phyloP scores from a whole-genome alignment of 2,329 filamentous ascomycete species.

The Fonsecaea multimorphosa region DNA sequence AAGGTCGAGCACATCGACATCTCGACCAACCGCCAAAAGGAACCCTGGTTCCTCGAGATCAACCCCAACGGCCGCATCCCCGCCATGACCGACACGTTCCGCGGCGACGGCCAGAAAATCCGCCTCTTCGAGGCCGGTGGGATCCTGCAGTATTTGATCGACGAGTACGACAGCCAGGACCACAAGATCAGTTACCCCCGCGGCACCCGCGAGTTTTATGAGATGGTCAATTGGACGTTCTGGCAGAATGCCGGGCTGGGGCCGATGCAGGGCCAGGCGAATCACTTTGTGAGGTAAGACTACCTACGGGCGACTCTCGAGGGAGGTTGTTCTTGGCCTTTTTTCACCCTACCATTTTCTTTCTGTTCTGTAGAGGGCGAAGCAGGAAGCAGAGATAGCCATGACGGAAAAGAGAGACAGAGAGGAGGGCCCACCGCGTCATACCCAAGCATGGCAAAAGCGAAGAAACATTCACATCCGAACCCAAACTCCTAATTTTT shows the following conservation, averaged over 20 bases:
- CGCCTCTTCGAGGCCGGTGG: slow-evolving; percentile 81
- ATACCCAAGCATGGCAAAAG: too few species aligned
- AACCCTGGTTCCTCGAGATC: slow-evolving; percentile 86
- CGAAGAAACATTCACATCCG: too few species aligned
- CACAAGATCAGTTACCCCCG: slow-evolving; percentile 81
- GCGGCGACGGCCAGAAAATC: slow-evolving; percentile 56
- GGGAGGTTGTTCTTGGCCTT: too few species aligned
- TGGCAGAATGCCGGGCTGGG: slow-evolving; percentile 82
- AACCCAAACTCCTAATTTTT: too few species aligned
- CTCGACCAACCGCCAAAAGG: slow-evolving; percentile 76
- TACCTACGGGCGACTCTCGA: too few species aligned
- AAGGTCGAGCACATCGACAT: slow-evolving; percentile 51
- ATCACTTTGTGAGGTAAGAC: slow-evolving; percentile 71
- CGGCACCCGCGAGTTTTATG: slow-evolving; percentile 75
- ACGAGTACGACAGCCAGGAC: slow-evolving; percentile 79
- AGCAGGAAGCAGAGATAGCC: too few species aligned
- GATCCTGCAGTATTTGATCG: slow-evolving; percentile 83
- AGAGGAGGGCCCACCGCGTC: too few species aligned
- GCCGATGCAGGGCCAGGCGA: slow-evolving; percentile 83
- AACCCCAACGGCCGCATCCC: slow-evolving; percentile 94
- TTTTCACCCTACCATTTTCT: too few species aligned
- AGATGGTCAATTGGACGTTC: slow-evolving; percentile 78
- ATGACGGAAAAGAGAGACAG: too few species aligned
- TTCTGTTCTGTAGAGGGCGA: too few species aligned
- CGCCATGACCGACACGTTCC: slow-evolving; percentile 74